Evolutionary conservation across 2,329 filamentous ascomycete genomes (phyloP).

Genomic region (Pleoardoris graminearum): DNA sequence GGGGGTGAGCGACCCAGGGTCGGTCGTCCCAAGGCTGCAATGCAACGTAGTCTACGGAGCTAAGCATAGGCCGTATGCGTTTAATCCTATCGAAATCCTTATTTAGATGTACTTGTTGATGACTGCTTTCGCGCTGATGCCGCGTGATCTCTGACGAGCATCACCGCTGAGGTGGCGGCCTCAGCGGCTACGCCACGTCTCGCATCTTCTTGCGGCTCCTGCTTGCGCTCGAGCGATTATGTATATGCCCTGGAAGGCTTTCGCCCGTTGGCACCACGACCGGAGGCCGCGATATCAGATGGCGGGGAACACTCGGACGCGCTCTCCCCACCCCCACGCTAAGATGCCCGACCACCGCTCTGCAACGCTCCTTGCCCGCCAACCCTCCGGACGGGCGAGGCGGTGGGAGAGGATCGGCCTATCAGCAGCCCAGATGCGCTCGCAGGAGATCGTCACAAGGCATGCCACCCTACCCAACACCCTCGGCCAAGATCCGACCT

Average conservation of each 20-base stretch:
- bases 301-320: slow-evolving; percentile 28
- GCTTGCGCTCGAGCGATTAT: slow-evolving; percentile 16
- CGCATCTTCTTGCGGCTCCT: slow-evolving; percentile 27
- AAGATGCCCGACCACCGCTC: slow-evolving; percentile 35
- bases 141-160: slow-evolving; percentile 22
- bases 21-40: slow-evolving; percentile 15
- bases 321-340: slow-evolving; percentile 45
- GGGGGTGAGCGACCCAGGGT: slow-evolving; percentile 21
- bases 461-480: slow-evolving; percentile 32
- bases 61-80: neutral
- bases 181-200: slow-evolving; percentile 39
- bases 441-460: slow-evolving; percentile 45
- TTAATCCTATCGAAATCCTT: slow-evolving; percentile 8
- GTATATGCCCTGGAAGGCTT: slow-evolving; percentile 13
- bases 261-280: slow-evolving; percentile 34
- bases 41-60: slow-evolving; percentile 18
- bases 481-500: slow-evolving; percentile 40
- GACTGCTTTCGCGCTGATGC: slow-evolving; percentile 27
- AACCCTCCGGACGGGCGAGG: slow-evolving; percentile 39
- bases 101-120: slow-evolving; percentile 13
- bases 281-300: slow-evolving; percentile 41
- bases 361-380: slow-evolving; percentile 38
- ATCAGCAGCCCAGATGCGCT: slow-evolving; percentile 28
- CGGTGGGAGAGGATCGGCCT: slow-evolving; percentile 37
- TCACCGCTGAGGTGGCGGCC: slow-evolving; percentile 9